Percentiles rank a stretch among this genome's conserved stretches.
phyloP scores from a whole-genome alignment of 2,329 filamentous ascomycete species.

The Tolypocladium ovalisporum region DNA sequence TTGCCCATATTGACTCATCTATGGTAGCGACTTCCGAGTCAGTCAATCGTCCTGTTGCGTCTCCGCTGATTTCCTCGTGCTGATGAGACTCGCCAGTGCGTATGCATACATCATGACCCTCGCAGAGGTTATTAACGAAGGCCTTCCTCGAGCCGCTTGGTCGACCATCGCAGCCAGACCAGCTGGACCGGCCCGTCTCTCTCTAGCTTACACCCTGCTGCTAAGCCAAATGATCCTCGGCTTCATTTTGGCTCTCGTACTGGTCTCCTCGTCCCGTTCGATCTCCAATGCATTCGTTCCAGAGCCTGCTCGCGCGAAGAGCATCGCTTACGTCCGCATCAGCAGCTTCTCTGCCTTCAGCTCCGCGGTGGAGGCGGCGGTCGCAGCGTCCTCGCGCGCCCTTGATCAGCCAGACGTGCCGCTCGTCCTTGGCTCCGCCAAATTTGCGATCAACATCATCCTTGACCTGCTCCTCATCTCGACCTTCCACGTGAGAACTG shows the following conservation, averaged over 20 bases:
- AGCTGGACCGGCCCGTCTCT: constrained; percentile 41
- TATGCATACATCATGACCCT: constrained; percentile 62
- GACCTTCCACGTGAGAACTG: constrained; percentile 45
- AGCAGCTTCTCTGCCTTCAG: constrained; percentile 51
- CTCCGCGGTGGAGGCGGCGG: constrained; percentile 51
- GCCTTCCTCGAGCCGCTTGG: constrained; percentile 58
- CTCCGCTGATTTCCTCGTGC: constrained; percentile 34
- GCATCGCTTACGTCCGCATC: constrained; percentile 54
- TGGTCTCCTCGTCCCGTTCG: constrained; percentile 39
- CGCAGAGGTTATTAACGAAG: constrained; percentile 61
- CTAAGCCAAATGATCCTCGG: constrained; percentile 49
- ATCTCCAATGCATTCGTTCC: constrained; percentile 54
- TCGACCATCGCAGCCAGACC: constrained; percentile 53
- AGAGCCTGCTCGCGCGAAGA: constrained; percentile 39
- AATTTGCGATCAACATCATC: constrained; percentile 56
- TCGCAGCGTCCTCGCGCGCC: constrained; percentile 49
- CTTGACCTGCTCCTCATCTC: constrained; percentile 58
- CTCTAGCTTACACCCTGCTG: constrained; percentile 52
- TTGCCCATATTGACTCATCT: constrained; percentile 53
- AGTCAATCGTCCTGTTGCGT: neutral
- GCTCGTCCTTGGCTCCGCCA: constrained; percentile 50
- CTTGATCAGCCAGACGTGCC: constrained; percentile 61
- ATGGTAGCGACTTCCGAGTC: constrained; percentile 23
- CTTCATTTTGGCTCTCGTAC: constrained; percentile 46
- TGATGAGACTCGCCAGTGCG: constrained; percentile 11